A percentile compares a stretch with the other conserved stretches of the same genome.
These are phyloP conservation scores for Cladobotryum mycophilum DNA, from an alignment of 2,329 filamentous ascomycete genomes.

Conservation along the genomic window DNA sequence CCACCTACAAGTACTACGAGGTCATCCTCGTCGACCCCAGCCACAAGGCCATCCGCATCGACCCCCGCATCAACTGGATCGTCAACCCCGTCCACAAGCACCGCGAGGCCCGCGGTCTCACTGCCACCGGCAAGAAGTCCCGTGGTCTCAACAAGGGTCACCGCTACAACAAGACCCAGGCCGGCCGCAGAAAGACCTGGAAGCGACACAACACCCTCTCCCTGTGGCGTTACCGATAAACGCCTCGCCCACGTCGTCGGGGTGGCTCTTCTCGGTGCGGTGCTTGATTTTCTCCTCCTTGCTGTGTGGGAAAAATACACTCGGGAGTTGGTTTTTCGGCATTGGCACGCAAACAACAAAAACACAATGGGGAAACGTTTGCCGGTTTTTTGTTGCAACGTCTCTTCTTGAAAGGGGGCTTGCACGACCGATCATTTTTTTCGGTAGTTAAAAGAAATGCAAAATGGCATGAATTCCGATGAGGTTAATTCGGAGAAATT, in stretches of 20 bases:
- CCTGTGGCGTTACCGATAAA: conserved; percentile 95
- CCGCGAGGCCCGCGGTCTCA: conserved; percentile 95
- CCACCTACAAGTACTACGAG: conserved; percentile 99
- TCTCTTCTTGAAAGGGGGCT: too few relatives aligned
- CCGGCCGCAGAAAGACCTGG: conserved; percentile 99
- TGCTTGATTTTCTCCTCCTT: background rate
- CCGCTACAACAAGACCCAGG: conserved; percentile 96
- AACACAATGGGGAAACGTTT: background rate
- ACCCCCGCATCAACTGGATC: conserved; percentile 99
- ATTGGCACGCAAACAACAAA: conserved; percentile 12
- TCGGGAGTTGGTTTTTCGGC: conserved; percentile 8
- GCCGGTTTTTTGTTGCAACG: background rate
- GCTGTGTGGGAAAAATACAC: background rate
- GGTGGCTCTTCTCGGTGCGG: background rate
- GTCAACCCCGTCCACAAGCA: conserved; percentile 99
- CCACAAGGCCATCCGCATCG: conserved; percentile 99
- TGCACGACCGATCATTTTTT: background rate
- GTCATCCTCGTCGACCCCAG: conserved; percentile 99
- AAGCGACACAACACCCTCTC: conserved; percentile 99
- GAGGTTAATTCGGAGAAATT: conserved; percentile 1
- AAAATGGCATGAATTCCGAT: conserved; percentile 23
- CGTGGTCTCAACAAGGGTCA: conserved; percentile 99
- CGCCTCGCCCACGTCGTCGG: conserved; percentile 13
- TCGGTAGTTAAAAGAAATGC: conserved; percentile 20
- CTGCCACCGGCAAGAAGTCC: conserved; percentile 98